Percentiles rank a stretch among this genome's conserved stretches.
Evolutionary conservation across 2,329 filamentous ascomycete genomes (phyloP).

Genomic region (Microsporum canis): DNA sequence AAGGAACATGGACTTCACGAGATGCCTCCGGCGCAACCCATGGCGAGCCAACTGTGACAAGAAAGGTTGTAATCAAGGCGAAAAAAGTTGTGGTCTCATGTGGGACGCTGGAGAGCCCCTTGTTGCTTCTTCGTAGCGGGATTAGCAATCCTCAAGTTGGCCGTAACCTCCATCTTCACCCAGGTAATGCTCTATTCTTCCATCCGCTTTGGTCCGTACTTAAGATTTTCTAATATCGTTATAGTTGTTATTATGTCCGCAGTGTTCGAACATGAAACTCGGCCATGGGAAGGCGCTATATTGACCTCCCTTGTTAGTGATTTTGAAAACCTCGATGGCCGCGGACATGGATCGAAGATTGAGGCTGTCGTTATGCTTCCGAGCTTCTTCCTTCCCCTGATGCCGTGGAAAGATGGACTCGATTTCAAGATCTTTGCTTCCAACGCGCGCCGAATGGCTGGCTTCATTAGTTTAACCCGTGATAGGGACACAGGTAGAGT

Average conservation of each 20-base stretch:
- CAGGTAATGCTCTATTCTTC: conserved; percentile 39
- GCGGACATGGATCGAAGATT: conserved; percentile 72
- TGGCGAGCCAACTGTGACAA: conserved; percentile 40
- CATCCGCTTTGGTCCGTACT: not conserved
- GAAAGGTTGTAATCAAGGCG: conserved; percentile 60
- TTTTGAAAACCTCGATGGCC: conserved; percentile 68
- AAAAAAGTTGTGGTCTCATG: conserved; percentile 69
- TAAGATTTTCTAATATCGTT: conserved; percentile 8
- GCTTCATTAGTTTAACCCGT: conserved; percentile 61
- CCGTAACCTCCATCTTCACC: conserved; percentile 70
- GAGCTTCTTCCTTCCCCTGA: conserved; percentile 48
- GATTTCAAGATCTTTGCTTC: conserved; percentile 62
- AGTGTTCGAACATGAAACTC: conserved; percentile 57
- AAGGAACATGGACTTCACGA: conserved; percentile 63
- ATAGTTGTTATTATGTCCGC: conserved; percentile 38
- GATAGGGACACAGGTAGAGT: conserved; percentile 68
- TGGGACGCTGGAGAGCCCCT: conserved; percentile 64
- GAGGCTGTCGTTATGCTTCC: conserved; percentile 69
- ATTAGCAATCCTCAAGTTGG: conserved; percentile 74
- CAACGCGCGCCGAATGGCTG: conserved; percentile 56
- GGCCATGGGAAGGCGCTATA: conserved; percentile 66
- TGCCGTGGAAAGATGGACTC: conserved; percentile 57
- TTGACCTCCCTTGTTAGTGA: conserved; percentile 66
- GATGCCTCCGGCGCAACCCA: conserved; percentile 51
- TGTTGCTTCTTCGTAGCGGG: conserved; percentile 66